phyloP scores from a whole-genome alignment of 495 filamentous ascomycete species.

The Lasiosphaeriaceae sp. region DNA sequence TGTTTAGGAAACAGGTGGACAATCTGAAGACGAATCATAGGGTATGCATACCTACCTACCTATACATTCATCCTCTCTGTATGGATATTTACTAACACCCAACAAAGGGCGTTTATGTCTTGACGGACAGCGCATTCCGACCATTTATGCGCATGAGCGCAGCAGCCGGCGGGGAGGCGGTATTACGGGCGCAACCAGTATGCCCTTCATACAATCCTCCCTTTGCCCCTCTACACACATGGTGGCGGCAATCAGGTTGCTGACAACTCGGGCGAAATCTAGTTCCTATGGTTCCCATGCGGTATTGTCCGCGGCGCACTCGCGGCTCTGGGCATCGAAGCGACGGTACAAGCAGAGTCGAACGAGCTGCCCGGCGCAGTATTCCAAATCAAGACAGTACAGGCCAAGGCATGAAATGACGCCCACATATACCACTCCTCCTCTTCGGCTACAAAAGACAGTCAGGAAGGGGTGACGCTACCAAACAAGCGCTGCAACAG shows the following conservation, averaged over 20 bases:
- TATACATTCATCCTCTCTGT: neutral
- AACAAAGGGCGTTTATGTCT: conserved; percentile 80
- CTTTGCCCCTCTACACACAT: conserved; percentile 1
- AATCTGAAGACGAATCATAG: conserved; percentile 98
- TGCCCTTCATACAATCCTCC: conserved; percentile 20
- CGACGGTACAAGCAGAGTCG: conserved; percentile 84
- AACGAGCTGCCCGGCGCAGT: conserved; percentile 81
- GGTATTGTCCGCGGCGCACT: conserved; percentile 86
- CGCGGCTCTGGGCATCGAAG: conserved; percentile 83
- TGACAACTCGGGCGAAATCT: neutral
- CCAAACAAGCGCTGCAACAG: too few species aligned
- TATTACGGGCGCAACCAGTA: conserved; percentile 77
- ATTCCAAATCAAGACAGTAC: conserved; percentile 91
- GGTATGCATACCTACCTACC: conserved; percentile 53
- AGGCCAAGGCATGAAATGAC: conserved; percentile 40
- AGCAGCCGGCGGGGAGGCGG: conserved; percentile 64
- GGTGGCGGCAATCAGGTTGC: neutral
- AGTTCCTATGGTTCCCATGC: conserved; percentile 95
- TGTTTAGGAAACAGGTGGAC: conserved; percentile 96
- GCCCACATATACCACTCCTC: too few species aligned
- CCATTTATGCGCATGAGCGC: conserved; percentile 85
- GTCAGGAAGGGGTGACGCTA: too few species aligned
- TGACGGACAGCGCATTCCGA: conserved; percentile 90
- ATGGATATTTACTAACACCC: neutral
- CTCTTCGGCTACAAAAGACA: too few species aligned